Percentiles rank a stretch among this genome's conserved stretches.
phyloP scores from a whole-genome alignment of 139 green algal genomes.

The Medakamo hakoo region DNA sequence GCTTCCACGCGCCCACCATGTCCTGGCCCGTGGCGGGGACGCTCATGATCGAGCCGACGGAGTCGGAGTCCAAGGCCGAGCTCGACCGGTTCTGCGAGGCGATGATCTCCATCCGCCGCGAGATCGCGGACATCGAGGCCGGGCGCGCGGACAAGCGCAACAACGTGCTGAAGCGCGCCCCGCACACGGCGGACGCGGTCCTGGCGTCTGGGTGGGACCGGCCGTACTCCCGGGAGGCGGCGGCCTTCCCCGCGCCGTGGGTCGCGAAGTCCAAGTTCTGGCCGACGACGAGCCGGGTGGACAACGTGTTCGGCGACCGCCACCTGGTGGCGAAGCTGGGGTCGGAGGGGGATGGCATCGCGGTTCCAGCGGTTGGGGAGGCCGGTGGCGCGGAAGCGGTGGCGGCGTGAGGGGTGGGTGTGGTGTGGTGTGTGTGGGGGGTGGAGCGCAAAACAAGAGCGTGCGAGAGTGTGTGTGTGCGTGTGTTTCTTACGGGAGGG shows the following conservation, averaged over 20 bases:
- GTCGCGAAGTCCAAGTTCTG: slow-evolving; percentile 94
- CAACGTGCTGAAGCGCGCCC: slow-evolving; percentile 90
- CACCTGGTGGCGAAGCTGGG: slow-evolving; percentile 44
- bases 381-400: slow-evolving; percentile 1
- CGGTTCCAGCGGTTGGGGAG: too few species aligned
- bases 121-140: slow-evolving; percentile 74
- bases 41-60: slow-evolving; percentile 98
- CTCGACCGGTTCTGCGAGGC: slow-evolving; percentile 88
- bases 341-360: slow-evolving; percentile 1
- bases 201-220: slow-evolving; percentile 73
- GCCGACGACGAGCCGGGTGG: slow-evolving; percentile 74
- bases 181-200: slow-evolving; percentile 64
- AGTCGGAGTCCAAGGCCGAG: slow-evolving; percentile 79
- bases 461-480: too few species aligned
- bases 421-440: not conserved
- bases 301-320: slow-evolving; percentile 97
- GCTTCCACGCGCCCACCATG: slow-evolving; percentile 98
- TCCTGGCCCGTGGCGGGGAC: slow-evolving; percentile 93
- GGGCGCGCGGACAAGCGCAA: slow-evolving; percentile 45
- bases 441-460: too few species aligned
- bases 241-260: slow-evolving; percentile 84
- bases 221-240: slow-evolving; percentile 79
- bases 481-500: not conserved
- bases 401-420: slow-evolving; percentile 2
- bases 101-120: slow-evolving; percentile 86